These are phyloP conservation scores for Paramyrothecium roridum DNA, from an alignment of 2,329 filamentous ascomycete genomes.

Conservation along the genomic window DNA sequence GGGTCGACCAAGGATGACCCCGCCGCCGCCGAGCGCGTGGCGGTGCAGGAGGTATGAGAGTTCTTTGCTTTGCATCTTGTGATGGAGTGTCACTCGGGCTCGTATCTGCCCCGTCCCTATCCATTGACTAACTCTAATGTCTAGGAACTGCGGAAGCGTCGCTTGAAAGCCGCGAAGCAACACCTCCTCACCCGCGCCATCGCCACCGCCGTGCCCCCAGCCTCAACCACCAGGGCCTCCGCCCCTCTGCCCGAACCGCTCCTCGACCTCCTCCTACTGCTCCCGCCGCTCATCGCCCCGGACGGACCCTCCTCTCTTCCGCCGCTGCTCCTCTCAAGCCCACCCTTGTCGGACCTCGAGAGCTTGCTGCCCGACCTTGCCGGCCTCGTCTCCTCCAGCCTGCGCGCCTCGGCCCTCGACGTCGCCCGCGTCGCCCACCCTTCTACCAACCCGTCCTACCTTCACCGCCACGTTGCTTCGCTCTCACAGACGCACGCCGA, in stretches of 20 bases:
- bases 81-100: too few relatives aligned
- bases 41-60: slow-evolving; percentile 42
- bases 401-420: slow-evolving; percentile 45
- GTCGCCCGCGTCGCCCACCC: slow-evolving; percentile 48
- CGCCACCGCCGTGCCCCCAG: slow-evolving; percentile 35
- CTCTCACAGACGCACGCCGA: slow-evolving; percentile 37
- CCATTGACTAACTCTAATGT: background rate
- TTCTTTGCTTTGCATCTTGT: too few relatives aligned
- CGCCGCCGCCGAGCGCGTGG: slow-evolving; percentile 46
- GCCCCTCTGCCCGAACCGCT: slow-evolving; percentile 38
- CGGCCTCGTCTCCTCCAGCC: slow-evolving; percentile 42
- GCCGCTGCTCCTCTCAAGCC: slow-evolving; percentile 42
- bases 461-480: slow-evolving; percentile 55
- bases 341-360: slow-evolving; percentile 46
- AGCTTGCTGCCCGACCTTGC: slow-evolving; percentile 45
- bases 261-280: slow-evolving; percentile 51
- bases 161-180: slow-evolving; percentile 44
- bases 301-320: slow-evolving; percentile 30
- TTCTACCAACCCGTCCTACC: slow-evolving; percentile 49
- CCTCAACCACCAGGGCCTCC: slow-evolving; percentile 17
- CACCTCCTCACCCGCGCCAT: slow-evolving; percentile 51
- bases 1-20: slow-evolving; percentile 53
- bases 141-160: slow-evolving; percentile 48
- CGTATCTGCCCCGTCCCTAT: too few relatives aligned
- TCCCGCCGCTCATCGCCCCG: slow-evolving; percentile 44